Percentiles rank a stretch among this genome's conserved stretches.
Conservation (phyloP, 2,329 filamentous ascomycete species). For the Cladosporium velox region DNA sequence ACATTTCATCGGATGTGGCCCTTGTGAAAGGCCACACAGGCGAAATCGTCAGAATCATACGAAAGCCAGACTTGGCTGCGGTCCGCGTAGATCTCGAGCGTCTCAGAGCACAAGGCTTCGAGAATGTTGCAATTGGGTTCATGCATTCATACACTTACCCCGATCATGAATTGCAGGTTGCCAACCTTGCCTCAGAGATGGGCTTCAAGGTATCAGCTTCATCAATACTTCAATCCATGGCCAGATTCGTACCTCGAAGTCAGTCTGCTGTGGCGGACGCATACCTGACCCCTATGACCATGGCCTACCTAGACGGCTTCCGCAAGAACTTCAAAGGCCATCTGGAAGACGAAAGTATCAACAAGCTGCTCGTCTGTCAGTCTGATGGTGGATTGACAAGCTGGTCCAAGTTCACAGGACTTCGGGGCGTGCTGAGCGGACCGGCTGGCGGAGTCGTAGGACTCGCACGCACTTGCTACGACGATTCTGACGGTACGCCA, state of each 20-base stretch:
- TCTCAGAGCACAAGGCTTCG: slow-evolving; percentile 39
- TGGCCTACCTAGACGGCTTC: slow-evolving; percentile 25
- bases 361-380: slow-evolving; percentile 57
- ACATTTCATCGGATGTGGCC: slow-evolving; percentile 45
- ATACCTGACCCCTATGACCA: slow-evolving; percentile 25
- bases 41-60: slow-evolving; percentile 34
- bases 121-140: slow-evolving; percentile 41
- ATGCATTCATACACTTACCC: slow-evolving; percentile 40
- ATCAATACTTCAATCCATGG: slow-evolving; percentile 30
- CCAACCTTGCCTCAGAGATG: slow-evolving; percentile 33
- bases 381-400: slow-evolving; percentile 70
- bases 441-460: slow-evolving; percentile 86
- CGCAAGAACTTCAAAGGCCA: slow-evolving; percentile 24
- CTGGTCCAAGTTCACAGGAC: slow-evolving; percentile 67
- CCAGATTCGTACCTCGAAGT: slow-evolving; percentile 25
- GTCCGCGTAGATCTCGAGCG: slow-evolving; percentile 25
- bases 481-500: slow-evolving; percentile 72
- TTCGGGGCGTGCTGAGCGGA: slow-evolving; percentile 78
- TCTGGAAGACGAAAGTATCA: slow-evolving; percentile 17
- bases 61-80: slow-evolving; percentile 26
- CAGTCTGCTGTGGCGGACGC: slow-evolving; percentile 26
- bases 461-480: slow-evolving; percentile 83
- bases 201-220: slow-evolving; percentile 37
- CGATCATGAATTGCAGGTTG: slow-evolving; percentile 35
- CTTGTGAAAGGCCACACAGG: slow-evolving; percentile 43